phyloP scores from a whole-genome alignment of 176 grass and related monocot genomes.

The Tillandsia fasciculata region DNA sequence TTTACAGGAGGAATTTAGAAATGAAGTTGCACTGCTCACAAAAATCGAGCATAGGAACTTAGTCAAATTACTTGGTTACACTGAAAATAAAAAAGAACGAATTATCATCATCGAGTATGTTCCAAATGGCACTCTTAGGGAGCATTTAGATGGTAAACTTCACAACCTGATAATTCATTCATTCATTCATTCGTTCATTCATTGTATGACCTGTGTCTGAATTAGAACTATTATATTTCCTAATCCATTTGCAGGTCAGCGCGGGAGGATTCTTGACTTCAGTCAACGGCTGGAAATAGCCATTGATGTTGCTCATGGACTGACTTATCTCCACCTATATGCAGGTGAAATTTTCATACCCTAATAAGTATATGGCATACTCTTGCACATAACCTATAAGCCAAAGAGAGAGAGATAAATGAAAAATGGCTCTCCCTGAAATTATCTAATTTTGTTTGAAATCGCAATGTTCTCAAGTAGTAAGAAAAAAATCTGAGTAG shows the following conservation, averaged over 20 bases:
- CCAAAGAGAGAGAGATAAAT: background rate
- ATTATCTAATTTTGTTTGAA: too few species aligned
- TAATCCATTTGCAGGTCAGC: constrained; percentile 57
- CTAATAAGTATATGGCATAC: background rate
- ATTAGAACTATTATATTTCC: constrained; percentile 5
- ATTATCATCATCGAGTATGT: constrained; percentile 83
- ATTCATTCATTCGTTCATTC: constrained; percentile 16
- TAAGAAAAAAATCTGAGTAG: too few species aligned
- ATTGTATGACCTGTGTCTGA: background rate
- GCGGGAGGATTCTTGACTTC: constrained; percentile 55
- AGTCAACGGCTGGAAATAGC: constrained; percentile 91
- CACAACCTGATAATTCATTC: constrained; percentile 27
- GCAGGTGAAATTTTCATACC: constrained; percentile 44
- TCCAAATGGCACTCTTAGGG: constrained; percentile 84
- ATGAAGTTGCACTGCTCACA: constrained; percentile 80
- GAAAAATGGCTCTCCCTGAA: background rate
- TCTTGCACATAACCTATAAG: background rate
- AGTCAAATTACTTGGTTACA: constrained; percentile 84
- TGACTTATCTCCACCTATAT: constrained; percentile 95
- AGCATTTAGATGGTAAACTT: constrained; percentile 93
- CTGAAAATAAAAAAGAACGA: constrained; percentile 53
- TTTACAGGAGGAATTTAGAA: constrained; percentile 71
- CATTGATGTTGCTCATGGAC: constrained; percentile 82
- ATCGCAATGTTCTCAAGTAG: too few species aligned
- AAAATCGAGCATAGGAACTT: constrained; percentile 87